Percentiles rank a stretch among this genome's conserved stretches.
phyloP scores from a whole-genome alignment of 345 rosid genomes.

The Psidium guajava region DNA sequence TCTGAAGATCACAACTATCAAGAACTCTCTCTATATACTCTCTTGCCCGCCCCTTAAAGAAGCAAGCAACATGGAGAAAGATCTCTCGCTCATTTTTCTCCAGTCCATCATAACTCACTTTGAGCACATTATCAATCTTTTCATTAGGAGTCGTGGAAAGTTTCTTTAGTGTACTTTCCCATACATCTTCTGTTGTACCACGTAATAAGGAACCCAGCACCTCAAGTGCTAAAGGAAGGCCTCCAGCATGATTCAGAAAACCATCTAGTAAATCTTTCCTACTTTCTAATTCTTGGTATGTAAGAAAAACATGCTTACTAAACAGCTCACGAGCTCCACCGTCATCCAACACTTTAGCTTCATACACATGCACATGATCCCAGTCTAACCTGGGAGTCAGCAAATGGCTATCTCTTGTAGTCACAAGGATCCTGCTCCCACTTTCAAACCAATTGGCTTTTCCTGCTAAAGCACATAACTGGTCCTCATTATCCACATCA shows the following conservation, averaged over 20 bases:
- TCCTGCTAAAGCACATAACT: not conserved
- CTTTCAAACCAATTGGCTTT: not conserved
- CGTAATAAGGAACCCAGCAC: not conserved
- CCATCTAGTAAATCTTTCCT: not conserved
- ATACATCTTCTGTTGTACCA: not conserved
- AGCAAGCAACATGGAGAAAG: not conserved
- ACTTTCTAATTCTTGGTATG: not conserved
- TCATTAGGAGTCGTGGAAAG: not conserved
- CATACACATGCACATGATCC: not conserved
- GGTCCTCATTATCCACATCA: not conserved
- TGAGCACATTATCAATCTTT: not conserved
- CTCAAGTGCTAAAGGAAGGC: not conserved
- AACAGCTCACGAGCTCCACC: not conserved
- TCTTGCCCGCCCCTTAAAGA: not conserved
- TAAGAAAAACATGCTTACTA: not conserved
- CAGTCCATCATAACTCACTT: not conserved
- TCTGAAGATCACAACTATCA: not conserved
- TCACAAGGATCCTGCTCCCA: not conserved
- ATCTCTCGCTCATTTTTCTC: not conserved
- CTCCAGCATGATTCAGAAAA: not conserved
- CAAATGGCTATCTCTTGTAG: not conserved
- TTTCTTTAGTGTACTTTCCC: not conserved
- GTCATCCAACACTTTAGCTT: fast-evolving
- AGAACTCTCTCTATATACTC: not conserved
- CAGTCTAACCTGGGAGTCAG: not conserved